Conservation (phyloP, 1,284 basidiomycete species). For the Ustilago nuda region DNA sequence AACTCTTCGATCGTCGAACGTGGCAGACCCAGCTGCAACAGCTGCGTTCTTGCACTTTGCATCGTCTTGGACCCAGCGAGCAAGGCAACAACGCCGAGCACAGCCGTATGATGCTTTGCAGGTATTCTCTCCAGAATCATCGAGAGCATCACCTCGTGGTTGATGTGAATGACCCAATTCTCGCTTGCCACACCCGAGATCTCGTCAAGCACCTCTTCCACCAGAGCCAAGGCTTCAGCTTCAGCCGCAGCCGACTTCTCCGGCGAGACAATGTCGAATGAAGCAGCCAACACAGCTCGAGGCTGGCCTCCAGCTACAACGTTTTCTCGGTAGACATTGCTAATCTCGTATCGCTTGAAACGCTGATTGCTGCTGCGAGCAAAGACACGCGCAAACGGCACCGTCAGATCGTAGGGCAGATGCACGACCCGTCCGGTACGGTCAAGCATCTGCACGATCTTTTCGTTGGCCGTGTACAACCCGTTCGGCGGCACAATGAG, state of each 20-base stretch:
- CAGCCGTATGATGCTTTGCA: slow-evolving; percentile 54
- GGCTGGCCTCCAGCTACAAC: slow-evolving; percentile 69
- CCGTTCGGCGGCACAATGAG: slow-evolving; percentile 79
- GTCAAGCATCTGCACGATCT: slow-evolving; percentile 83
- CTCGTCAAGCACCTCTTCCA: slow-evolving; percentile 65
- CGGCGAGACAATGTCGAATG: slow-evolving; percentile 69
- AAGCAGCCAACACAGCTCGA: slow-evolving; percentile 64
- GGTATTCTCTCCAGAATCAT: slow-evolving; percentile 64
- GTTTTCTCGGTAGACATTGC: slow-evolving; percentile 68
- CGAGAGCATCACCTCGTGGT: slow-evolving; percentile 60
- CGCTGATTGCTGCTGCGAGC: slow-evolving; percentile 79
- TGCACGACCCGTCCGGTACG: slow-evolving; percentile 72
- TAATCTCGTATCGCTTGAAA: slow-evolving; percentile 89
- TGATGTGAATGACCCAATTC: slow-evolving; percentile 66
- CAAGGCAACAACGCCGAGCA: slow-evolving; percentile 47
- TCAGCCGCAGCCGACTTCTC: slow-evolving; percentile 66
- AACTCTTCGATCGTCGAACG: slow-evolving; percentile 66
- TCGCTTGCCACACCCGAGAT: slow-evolving; percentile 62
- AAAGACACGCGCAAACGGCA: slow-evolving; percentile 86
- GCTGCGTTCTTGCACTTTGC: slow-evolving; percentile 50
- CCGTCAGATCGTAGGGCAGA: slow-evolving; percentile 71
- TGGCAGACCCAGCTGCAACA: slow-evolving; percentile 57
- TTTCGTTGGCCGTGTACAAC: slow-evolving; percentile 82
- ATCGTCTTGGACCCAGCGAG: slow-evolving; percentile 49
- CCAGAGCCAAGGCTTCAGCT: slow-evolving; percentile 63